Percentiles rank a stretch among this genome's conserved stretches.
phyloP scores from a whole-genome alignment of 2,329 filamentous ascomycete species.

The Apiospora saccharicola region DNA sequence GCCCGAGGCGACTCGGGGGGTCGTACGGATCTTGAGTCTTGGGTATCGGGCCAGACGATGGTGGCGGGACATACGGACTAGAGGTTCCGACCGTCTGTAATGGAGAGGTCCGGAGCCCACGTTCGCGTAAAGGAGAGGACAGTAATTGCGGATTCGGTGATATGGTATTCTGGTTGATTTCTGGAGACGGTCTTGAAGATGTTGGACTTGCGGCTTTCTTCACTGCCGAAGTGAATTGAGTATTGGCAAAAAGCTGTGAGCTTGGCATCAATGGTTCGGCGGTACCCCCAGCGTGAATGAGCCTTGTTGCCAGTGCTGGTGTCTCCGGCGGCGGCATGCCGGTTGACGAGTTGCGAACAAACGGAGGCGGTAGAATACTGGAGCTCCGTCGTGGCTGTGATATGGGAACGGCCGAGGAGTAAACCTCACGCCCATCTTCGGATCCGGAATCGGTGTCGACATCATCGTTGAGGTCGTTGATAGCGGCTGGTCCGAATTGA shows the following conservation, averaged over 20 bases:
- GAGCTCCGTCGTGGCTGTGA: slow-evolving; percentile 10
- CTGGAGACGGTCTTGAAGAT: slow-evolving; percentile 64
- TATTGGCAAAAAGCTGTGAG: slow-evolving; percentile 64
- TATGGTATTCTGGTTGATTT: slow-evolving; percentile 51
- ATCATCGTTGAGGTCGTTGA: slow-evolving; percentile 11
- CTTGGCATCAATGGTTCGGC: not conserved
- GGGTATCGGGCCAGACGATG: not conserved
- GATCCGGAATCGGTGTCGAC: not conserved
- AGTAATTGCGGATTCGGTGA: slow-evolving; percentile 51
- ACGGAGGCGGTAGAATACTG: not conserved
- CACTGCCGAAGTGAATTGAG: slow-evolving; percentile 59
- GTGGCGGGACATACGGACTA: slow-evolving; percentile 45
- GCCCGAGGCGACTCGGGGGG: slow-evolving; percentile 27
- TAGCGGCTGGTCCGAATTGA: slow-evolving; percentile 43
- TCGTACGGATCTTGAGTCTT: not conserved
- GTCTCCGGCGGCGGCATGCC: slow-evolving; percentile 54
- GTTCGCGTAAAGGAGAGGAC: slow-evolving; percentile 59
- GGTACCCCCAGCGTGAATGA: slow-evolving; percentile 42
- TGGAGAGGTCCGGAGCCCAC: slow-evolving; percentile 56
- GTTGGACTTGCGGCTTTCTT: slow-evolving; percentile 59
- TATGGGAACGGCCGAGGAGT: slow-evolving; percentile 6
- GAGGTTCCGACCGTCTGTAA: slow-evolving; percentile 47
- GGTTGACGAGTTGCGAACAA: slow-evolving; percentile 24
- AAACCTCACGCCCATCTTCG: not conserved
- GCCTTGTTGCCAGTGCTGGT: slow-evolving; percentile 56